A percentile compares a stretch with the other conserved stretches of the same genome.
These are phyloP conservation scores for Pseudocercospora pini-densiflorae DNA, from an alignment of 2,329 filamentous ascomycete species.

Conservation along the genomic window DNA sequence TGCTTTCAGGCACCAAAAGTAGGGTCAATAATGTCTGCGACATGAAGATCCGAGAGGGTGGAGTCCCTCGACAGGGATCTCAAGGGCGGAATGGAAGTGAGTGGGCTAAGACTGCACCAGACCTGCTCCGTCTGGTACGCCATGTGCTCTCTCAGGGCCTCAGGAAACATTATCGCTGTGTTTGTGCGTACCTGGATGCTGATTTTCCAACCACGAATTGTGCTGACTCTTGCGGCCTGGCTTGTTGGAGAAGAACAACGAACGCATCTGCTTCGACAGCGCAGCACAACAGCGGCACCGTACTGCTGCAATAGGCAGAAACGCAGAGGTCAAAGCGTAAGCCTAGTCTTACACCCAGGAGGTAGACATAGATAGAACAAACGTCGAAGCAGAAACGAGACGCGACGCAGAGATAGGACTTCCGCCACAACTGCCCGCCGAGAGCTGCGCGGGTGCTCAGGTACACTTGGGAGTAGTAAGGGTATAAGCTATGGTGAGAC, in stretches of 20 bases:
- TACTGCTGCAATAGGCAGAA: neutral
- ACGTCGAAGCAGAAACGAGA: neutral
- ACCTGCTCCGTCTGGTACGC: neutral
- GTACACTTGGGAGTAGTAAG: neutral
- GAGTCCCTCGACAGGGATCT: neutral
- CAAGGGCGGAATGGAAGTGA: neutral
- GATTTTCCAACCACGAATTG: neutral
- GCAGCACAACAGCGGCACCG: neutral
- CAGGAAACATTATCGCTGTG: neutral
- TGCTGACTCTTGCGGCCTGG: slow-evolving; percentile 8
- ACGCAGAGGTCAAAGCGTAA: neutral
- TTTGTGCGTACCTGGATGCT: slow-evolving; percentile 9
- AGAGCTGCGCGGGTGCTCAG: neutral
- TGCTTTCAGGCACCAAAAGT: slow-evolving; percentile 7
- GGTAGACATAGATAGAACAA: neutral
- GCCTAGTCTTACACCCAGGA: neutral
- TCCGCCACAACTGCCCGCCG: neutral
- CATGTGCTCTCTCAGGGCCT: neutral
- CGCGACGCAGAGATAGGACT: neutral
- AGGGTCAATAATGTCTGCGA: neutral
- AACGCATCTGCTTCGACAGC: slow-evolving; percentile 1
- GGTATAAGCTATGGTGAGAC: neutral
- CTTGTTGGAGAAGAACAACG: slow-evolving; percentile 5
- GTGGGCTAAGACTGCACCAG: neutral
- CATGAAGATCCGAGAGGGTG: neutral